Conservation (phyloP, 2,329 filamentous ascomycete species). For the Penicillium palitans region DNA sequence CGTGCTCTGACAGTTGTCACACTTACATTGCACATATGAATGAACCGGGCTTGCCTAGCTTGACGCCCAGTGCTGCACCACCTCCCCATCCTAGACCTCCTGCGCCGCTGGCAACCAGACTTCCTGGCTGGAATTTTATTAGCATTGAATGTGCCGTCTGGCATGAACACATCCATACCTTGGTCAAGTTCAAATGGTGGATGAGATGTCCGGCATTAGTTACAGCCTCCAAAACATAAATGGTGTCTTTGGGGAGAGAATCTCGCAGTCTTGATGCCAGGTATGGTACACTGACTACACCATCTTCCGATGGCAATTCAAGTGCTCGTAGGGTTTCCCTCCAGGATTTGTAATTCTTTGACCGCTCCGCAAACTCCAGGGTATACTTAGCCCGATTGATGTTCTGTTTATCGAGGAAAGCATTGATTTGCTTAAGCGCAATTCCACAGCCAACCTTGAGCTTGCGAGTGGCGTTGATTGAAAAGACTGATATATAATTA, state of each 20-base stretch:
- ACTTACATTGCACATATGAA: constrained; percentile 57
- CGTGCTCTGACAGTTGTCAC: accelerated
- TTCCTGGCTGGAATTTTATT: constrained; percentile 15
- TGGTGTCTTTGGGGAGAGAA: constrained; percentile 61
- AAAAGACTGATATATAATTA: constrained; percentile 42
- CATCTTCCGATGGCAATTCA: constrained; percentile 8
- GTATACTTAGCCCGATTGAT: constrained; percentile 5
- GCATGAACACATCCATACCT: constrained; percentile 1
- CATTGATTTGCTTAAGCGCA: constrained; percentile 53
- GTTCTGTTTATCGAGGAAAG: constrained; percentile 20
- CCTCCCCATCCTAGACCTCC: constrained; percentile 78
- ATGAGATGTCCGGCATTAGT: constrained; percentile 57
- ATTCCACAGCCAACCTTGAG: constrained; percentile 44
- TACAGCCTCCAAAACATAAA: constrained; percentile 74
- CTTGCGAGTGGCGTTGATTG: constrained; percentile 44
- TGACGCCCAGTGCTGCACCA: constrained; percentile 71
- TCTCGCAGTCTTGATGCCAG: constrained; percentile 55
- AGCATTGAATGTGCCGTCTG: neutral
- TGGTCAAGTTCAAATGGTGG: constrained; percentile 24
- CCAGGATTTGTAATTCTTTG: constrained; percentile 12
- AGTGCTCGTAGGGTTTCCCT: constrained; percentile 1
- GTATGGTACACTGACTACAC: constrained; percentile 53
- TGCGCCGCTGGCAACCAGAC: constrained; percentile 53
- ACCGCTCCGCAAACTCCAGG: constrained; percentile 10
- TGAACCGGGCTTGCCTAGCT: constrained; percentile 61